Evolutionary conservation across 345 rosid genomes (phyloP).

Genomic region (Conringia planisiliqua): DNA sequence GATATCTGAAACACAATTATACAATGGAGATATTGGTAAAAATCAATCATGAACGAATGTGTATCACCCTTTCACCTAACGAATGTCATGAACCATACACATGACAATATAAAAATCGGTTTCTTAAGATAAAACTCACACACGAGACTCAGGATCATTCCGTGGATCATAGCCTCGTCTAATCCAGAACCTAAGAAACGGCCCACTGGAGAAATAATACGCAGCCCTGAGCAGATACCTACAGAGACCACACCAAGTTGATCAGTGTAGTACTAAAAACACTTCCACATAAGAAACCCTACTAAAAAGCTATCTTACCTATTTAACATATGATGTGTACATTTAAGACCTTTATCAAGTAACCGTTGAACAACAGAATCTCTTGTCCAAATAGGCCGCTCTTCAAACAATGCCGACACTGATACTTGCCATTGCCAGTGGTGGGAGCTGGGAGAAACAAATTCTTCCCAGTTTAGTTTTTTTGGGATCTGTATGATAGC

Average conservation of each 20-base stretch:
- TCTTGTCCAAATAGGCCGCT: slow-evolving; percentile 90
- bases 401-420: slow-evolving; percentile 77
- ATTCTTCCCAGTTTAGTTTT: slow-evolving; percentile 67
- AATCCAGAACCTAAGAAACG: slow-evolving; percentile 91
- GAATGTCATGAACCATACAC: not conserved
- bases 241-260: slow-evolving; percentile 18
- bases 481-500: slow-evolving; percentile 82
- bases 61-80: not conserved
- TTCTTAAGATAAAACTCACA: slow-evolving; percentile 48
- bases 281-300: not conserved
- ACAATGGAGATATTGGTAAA: not conserved
- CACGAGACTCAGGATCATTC: slow-evolving; percentile 88
- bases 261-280: not conserved
- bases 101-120: not conserved
- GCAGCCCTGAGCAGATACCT: slow-evolving; percentile 82
- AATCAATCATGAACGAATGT: too few relatives aligned
- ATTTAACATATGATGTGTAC: slow-evolving; percentile 56
- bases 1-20: slow-evolving; percentile 57
- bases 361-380: slow-evolving; percentile 60
- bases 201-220: slow-evolving; percentile 89
- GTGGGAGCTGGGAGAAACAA: slow-evolving; percentile 45
- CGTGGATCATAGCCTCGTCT: slow-evolving; percentile 98
- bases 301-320: slow-evolving; percentile 44
- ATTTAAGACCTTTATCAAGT: slow-evolving; percentile 63
- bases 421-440: slow-evolving; percentile 75